These are phyloP conservation scores for Ganoderma meredithae DNA, from an alignment of 1,284 basidiomycete species.

Conservation along the genomic window DNA sequence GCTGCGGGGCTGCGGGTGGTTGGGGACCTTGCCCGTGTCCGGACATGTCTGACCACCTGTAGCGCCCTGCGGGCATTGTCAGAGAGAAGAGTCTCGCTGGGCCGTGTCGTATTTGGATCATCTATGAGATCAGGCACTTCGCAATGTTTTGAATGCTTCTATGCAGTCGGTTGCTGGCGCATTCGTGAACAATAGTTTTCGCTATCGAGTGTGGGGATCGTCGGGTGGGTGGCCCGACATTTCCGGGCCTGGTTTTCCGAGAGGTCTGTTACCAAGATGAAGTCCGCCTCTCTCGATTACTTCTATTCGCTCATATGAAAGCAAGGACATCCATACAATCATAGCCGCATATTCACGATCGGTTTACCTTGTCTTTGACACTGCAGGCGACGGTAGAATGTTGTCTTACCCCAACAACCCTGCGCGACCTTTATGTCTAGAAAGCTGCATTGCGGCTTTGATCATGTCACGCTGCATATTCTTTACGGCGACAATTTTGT, in stretches of 20 bases:
- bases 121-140: too few relatives aligned
- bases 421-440: too few relatives aligned
- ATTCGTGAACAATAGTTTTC: background rate
- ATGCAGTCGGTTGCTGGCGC: background rate
- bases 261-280: too few relatives aligned
- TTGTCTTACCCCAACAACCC: too few relatives aligned
- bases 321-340: too few relatives aligned
- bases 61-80: background rate
- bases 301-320: too few relatives aligned
- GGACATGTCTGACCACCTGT: background rate
- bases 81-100: background rate
- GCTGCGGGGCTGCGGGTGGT: conserved; percentile 6
- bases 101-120: background rate
- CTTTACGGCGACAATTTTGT: background rate
- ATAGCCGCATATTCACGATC: too few relatives aligned
- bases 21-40: background rate
- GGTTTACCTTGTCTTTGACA: too few relatives aligned
- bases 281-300: too few relatives aligned
- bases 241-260: conserved; percentile 4
- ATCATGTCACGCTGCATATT: background rate
- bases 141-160: background rate
- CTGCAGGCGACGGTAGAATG: too few relatives aligned
- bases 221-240: conserved; percentile 6
- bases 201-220: conserved; percentile 7
- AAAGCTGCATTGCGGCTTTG: background rate